Evolutionary conservation across 495 filamentous ascomycete genomes (phyloP), one percentile per base, ranked within the genome.

Genomic region (Hyaloscypha finlandica): DNA sequence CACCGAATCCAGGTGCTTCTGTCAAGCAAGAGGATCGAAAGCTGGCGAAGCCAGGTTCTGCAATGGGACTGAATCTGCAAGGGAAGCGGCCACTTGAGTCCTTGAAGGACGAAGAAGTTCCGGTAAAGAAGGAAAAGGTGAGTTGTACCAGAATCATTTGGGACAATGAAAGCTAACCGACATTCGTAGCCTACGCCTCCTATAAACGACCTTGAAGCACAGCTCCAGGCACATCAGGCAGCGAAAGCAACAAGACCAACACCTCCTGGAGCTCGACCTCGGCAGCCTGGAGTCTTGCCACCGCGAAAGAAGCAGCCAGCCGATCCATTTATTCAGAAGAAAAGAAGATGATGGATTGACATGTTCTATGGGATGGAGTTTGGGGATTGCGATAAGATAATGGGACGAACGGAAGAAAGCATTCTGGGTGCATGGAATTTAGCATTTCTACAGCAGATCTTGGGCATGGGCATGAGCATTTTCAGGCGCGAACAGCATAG

Each of bases 251-350:
- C 42, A 14, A 48, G 42, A 48, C 42, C 42, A 48, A 25, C 25
- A 2, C 25, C 25, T 25, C 59, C 70, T 3, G 66, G 74, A 20
- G 61, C 75, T 6, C 66, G 69, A 16, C 72, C 72, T 61, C 31
- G 59, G 57, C 67, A 32, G 65, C 59, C 69, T 20, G 57, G 74
- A 58, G 74, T 74, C 9, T 56, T 70, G 42, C 68, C 72, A 19
- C 72, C 77, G 19, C 72, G 68, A 8, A 79, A 75, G 61, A 78
- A 74, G 59, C 62, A 71, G 45, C 32, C 74, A 22, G 73, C 73
- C 0, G 79, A 82, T 70, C 80, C 79, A 48, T 81, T 83, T 55
- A 81, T 83, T 57, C 74, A 70, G 61, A 74, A 74, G 63, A 72
- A 71, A 65, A 68, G 55, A 63, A 63, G 66, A 65, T 52, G 61